These are phyloP conservation scores for Ceratobasidium papillatum DNA, from an alignment of 1,284 basidiomycete genomes.

Conservation along the genomic window DNA sequence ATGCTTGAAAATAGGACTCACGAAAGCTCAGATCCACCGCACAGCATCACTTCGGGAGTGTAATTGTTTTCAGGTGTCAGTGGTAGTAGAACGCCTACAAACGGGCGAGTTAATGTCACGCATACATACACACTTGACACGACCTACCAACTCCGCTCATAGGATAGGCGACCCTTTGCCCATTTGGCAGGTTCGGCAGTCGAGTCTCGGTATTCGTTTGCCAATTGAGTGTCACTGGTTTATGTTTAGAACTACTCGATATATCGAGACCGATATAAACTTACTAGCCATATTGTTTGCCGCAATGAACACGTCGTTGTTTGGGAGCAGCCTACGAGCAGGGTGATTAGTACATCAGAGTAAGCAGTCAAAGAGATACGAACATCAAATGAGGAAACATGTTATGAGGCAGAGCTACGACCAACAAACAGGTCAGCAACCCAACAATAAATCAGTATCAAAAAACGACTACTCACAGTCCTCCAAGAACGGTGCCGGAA, in stretches of 20 bases:
- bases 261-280: not conserved
- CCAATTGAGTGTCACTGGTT: constrained; percentile 81
- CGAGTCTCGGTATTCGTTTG: constrained; percentile 66
- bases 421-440: not conserved
- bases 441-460: not conserved
- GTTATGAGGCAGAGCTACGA: constrained; percentile 17
- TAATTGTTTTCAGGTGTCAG: constrained; percentile 70
- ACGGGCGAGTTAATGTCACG: constrained; percentile 46
- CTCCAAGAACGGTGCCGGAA: constrained; percentile 67
- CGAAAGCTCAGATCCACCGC: constrained; percentile 67
- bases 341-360: too few species aligned
- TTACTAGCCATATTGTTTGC: constrained; percentile 23
- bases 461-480: not conserved
- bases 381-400: constrained; percentile 15
- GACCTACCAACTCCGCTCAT: constrained; percentile 63
- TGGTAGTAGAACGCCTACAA: constrained; percentile 74
- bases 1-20: not conserved
- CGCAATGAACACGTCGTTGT: constrained; percentile 8
- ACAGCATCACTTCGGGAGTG: constrained; percentile 76
- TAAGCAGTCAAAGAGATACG: not conserved
- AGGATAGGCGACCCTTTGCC: constrained; percentile 84
- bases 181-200: constrained; percentile 78
- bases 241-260: constrained; percentile 40
- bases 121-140: constrained; percentile 47
- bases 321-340: not conserved